Base-by-base conservation (phyloP, 2,329 filamentous ascomycete species). In the Thielaviopsis musarum region DNA sequence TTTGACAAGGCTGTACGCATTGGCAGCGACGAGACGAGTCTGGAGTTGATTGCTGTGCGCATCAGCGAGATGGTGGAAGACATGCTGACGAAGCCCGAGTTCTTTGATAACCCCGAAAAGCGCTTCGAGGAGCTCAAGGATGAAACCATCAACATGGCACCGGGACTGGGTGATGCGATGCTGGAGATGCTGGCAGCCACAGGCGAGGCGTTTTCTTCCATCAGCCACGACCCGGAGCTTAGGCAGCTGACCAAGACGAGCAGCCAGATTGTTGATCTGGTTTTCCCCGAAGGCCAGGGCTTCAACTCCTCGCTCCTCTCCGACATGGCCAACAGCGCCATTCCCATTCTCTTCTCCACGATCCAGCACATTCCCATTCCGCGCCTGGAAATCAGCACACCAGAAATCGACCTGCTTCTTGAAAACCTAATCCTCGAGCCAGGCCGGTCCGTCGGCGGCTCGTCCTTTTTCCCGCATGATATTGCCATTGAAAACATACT, bases 371-470 rank as follows among this genome's bases (percentile, higher is more conserved):
- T 97, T 3, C 91, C 91, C 0, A 93, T 97, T 57, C 91, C 91
- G 0, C 84, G 91, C 4, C 71, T 96, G n/a, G 91, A 96, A 69
- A 76, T 96, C 5, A 86, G 88, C 0, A 86, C 85, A 3, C 91
- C 90, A 0, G 83, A 87, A 38, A 77, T 95, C 59, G 91, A 96
- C 65, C 78, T 97, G 5, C 74, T 97, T 0, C 74, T 97, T 2
- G 91, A 97, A 68, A 96, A 95, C 64, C 75, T 97, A 34, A 86
- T 97, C 62, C 77, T 97, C 34, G 88, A 96, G 67, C 91, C 91
- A 0, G 91, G 91, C 6, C 77, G 77, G 60, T 94, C 89, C 0
- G 77, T 95, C 66, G 91, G 95, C 69, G 75, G 85, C 63, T 88
- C 86, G 2, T 95, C 91, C 0, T 97, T 97, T 74, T 76, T 97